Base-by-base conservation (phyloP, 805 yeast genomes). In the Candida fluviatilis region DNA sequence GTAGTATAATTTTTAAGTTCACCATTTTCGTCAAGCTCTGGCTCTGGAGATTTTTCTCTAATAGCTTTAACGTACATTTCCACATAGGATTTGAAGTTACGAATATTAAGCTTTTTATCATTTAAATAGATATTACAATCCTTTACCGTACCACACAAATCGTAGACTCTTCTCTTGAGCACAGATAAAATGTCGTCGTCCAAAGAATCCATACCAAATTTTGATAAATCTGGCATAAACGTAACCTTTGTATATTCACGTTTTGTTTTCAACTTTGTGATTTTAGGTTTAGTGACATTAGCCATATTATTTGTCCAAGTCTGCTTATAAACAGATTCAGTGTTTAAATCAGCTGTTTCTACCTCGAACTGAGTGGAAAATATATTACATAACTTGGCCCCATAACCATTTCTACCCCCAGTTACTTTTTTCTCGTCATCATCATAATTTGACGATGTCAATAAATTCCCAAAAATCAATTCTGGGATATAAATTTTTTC, bases 401-500 rank as follows among this genome's bases (percentile, higher is more conserved):
- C 99, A 57, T 81, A 93, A 46, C 99, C 99, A 58, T 93, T 93
- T 70, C 99, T 80, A 62, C 99, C 99, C 69, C 99, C 99, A 2
- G 95, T 87, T 24, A 93, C 97, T 61, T 93, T 93, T 63, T 87
- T 86, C 55, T 93, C 86, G 46, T 91, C 78, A 59, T 93, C 99
- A 59, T 93, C 96, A 60, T 93, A 93, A 64, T 93, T 93, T 18
- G 96, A 86, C 2, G 98, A 90, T 0, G 99, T 93, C 47, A 93
- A 75, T 43, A 93, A 73, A 55, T 93, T 88, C 39, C 99, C 99
- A 62, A 93, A 93, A 51, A 93, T 93, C 64, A 93, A 75, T 64
- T 93, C 96, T 1, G 99, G 99, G 47, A 93, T 90, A 57, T 86
- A 93, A 44, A 93, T 88, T 34, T 85, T 74, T 60, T 93, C 99